Evolutionary conservation across 116 monocot genomes (phyloP).

Genomic region (Papilionanthe hybrid): DNA sequence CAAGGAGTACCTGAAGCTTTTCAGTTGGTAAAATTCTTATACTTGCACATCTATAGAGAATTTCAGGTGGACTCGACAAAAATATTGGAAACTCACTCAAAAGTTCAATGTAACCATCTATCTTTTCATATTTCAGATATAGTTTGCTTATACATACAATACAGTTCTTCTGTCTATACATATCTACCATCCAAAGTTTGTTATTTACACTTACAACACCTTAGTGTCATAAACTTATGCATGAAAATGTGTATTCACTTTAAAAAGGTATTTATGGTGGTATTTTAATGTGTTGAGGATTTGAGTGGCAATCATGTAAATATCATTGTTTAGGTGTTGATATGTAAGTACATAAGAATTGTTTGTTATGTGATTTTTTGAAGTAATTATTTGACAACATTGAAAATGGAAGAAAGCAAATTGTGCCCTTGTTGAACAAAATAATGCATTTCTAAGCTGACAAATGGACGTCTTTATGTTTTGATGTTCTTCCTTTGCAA

Average conservation of each 20-base stretch:
- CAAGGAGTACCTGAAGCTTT: conserved; percentile 54
- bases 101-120: conserved; percentile 67
- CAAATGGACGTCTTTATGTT: no score
- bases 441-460: background rate
- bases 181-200: no score
- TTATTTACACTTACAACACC: no score
- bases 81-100: conserved; percentile 60
- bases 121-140: background rate
- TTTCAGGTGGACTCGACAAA: conserved; percentile 56
- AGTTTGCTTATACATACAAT: background rate
- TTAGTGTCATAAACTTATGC: no score
- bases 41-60: conserved; percentile 41
- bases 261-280: no score
- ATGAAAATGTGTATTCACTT: no score
- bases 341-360: no score
- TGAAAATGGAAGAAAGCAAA: background rate
- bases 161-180: no score
- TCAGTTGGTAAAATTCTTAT: conserved; percentile 48
- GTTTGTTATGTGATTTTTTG: background rate
- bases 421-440: background rate
- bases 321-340: no score
- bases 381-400: background rate
- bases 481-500: no score
- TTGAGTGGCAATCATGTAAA: no score
- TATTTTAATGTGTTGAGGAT: no score